These are phyloP conservation scores for Pseudisothecium myosuroides DNA, from an alignment of 225 moss, liverwort and hornwort genomes.

Conservation along the genomic window DNA sequence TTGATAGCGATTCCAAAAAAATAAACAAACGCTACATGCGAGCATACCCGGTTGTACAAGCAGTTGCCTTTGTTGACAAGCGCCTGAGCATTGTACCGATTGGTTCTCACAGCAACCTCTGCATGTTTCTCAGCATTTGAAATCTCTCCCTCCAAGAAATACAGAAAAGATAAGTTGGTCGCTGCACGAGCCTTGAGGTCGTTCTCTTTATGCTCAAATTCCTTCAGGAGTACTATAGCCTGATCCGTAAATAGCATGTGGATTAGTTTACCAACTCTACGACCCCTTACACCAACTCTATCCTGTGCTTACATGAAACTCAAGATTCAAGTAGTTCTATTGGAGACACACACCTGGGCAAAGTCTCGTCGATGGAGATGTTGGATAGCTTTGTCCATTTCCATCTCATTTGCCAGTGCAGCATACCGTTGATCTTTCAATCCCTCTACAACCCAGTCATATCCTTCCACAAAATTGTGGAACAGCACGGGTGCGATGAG, in stretches of 20 bases:
- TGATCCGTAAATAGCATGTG: not conserved
- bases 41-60: constrained; percentile 43
- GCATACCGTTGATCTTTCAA: constrained; percentile 79
- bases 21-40: not conserved
- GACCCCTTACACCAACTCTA: not conserved
- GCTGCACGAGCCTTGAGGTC: constrained; percentile 79
- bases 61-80: constrained; percentile 94
- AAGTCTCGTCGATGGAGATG: constrained; percentile 66
- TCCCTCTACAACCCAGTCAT: constrained; percentile 69
- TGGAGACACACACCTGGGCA: constrained; percentile 25
- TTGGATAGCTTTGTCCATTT: constrained; percentile 89
- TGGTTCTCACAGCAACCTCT: constrained; percentile 66
- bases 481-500: constrained; percentile 73
- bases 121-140: constrained; percentile 75
- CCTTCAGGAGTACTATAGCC: constrained; percentile 69
- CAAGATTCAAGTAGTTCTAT: not conserved
- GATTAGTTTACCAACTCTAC: not conserved
- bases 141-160: constrained; percentile 78
- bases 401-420: constrained; percentile 73
- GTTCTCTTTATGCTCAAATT: constrained; percentile 87
- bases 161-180: constrained; percentile 85
- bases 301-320: not conserved
- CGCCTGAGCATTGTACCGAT: constrained; percentile 69
- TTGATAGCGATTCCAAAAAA: not conserved
- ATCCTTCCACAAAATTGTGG: constrained; percentile 64